Base-by-base conservation (phyloP, 805 yeast species). In the Zygosaccharomyces rouxii region DNA sequence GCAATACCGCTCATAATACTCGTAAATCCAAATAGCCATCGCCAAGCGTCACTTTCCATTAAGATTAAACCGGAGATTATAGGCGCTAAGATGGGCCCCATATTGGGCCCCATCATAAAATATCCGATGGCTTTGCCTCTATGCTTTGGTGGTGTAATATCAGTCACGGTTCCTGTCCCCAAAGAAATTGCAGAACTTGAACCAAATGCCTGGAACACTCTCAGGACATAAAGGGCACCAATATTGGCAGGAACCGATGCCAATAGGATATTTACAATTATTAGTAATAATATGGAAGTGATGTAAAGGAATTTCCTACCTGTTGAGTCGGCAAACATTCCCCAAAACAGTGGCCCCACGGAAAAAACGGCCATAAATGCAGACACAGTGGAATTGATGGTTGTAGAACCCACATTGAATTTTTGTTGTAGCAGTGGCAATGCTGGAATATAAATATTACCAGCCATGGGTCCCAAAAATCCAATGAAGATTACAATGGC, bases 131-230 rank as follows among this genome's bases (percentile, higher is more conserved):
- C 92, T 10, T 76, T 71, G 2, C 95, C 97, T 57, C 96, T 72
- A 55, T 81, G 77, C 26, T 77, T 73, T 16, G 84, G 82, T 7
- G 79, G 73, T 51, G 76, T 83, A 28, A 89, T 65, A 63, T 89
- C 97, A 25, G 88, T 80, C 16, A 89, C 82, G 0, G 96, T 86
- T 2, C 96, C 97, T 0, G 96, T 95, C 1, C 97, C 97, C 25
- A 88, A 84, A 16, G 95, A 80, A 63, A 89, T 95, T 0, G 89
- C 96, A 2, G 92, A 84, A 51, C 88, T 79, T 0, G 94, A 95
- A 31, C 95, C 95, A 59, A 89, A 73, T 1, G 89, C 92, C 57
- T 85, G 89, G 2, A 90, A 83, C 3, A 84, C 64, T 50, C 80
- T 71, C 2, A 88, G 71, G 3, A 89, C 76, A 30, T 84, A 77